phyloP scores from a whole-genome alignment of 2,329 filamentous ascomycete species.

The Penicillium sp. region DNA sequence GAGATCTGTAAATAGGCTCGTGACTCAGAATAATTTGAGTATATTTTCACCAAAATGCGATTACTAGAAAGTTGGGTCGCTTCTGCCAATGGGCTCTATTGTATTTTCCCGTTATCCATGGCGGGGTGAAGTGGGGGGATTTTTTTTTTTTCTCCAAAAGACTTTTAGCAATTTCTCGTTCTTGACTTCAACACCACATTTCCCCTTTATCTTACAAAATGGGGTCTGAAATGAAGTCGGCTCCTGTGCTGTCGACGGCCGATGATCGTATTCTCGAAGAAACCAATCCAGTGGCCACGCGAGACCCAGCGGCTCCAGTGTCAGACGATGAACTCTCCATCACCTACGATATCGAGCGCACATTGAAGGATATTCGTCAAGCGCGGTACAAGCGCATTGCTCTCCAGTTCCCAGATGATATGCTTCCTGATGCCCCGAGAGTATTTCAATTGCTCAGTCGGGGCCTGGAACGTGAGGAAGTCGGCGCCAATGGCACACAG shows the following conservation, averaged over 20 bases:
- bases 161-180: slow-evolving; percentile 16
- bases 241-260: slow-evolving; percentile 56
- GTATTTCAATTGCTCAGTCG: slow-evolving; percentile 60
- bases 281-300: slow-evolving; percentile 36
- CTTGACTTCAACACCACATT: not conserved
- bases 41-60: not conserved
- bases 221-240: slow-evolving; percentile 32
- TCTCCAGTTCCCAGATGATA: slow-evolving; percentile 89
- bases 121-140: slow-evolving; percentile 29
- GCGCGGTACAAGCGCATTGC: slow-evolving; percentile 69
- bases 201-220: slow-evolving; percentile 14
- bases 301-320: slow-evolving; percentile 28
- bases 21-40: not conserved
- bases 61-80: slow-evolving; percentile 7
- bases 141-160: slow-evolving; percentile 11
- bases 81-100: slow-evolving; percentile 17
- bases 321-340: slow-evolving; percentile 62
- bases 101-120: slow-evolving; percentile 19
- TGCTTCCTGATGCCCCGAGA: slow-evolving; percentile 75
- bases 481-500: slow-evolving; percentile 11
- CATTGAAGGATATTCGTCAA: slow-evolving; percentile 63
- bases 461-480: slow-evolving; percentile 37
- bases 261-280: slow-evolving; percentile 54
- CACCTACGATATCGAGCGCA: slow-evolving; percentile 78
- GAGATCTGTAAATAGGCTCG: not conserved